These are phyloP conservation scores for Chlorophyllum brunneum DNA, from an alignment of 768 basidiomycete species.

Conservation along the genomic window DNA sequence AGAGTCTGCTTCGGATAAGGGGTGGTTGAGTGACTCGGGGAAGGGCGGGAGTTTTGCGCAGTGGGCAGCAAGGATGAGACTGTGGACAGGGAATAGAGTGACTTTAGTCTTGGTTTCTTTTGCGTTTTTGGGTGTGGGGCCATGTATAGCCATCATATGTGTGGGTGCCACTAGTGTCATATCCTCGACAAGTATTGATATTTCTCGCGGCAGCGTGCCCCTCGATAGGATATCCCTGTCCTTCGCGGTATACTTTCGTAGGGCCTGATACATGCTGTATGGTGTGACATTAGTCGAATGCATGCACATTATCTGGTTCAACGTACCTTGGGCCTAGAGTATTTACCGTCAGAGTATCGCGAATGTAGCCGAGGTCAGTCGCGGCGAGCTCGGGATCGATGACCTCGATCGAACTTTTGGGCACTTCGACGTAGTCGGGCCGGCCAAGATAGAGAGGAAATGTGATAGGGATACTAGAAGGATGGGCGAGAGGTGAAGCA, in stretches of 20 bases:
- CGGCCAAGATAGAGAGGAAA: constrained; percentile 53
- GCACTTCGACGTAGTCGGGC: constrained; percentile 45
- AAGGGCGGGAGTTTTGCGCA: constrained; percentile 63
- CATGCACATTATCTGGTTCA: constrained; percentile 13
- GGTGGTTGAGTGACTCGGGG: constrained; percentile 29
- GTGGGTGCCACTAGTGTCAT: constrained; percentile 35
- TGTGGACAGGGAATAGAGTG: constrained; percentile 64
- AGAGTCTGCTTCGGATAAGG: constrained; percentile 19
- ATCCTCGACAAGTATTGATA: constrained; percentile 37
- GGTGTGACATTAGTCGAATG: neutral
- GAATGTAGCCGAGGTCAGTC: constrained; percentile 50
- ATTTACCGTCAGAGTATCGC: constrained; percentile 35
- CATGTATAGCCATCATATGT: constrained; percentile 49
- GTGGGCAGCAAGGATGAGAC: constrained; percentile 63
- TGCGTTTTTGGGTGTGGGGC: constrained; percentile 18
- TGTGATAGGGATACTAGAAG: constrained; percentile 22
- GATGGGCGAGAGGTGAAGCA: constrained; percentile 12
- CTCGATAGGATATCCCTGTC: constrained; percentile 28
- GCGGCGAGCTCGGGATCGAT: constrained; percentile 46
- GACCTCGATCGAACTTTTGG: constrained; percentile 41
- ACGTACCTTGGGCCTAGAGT: neutral
- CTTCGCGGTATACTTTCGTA: constrained; percentile 2
- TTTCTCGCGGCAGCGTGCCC: constrained; percentile 37
- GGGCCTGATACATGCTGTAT: constrained; percentile 3
- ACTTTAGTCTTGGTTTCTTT: constrained; percentile 24